These are phyloP conservation scores for Cajanus cajan DNA, from an alignment of 306 rosid species.

Conservation along the genomic window DNA sequence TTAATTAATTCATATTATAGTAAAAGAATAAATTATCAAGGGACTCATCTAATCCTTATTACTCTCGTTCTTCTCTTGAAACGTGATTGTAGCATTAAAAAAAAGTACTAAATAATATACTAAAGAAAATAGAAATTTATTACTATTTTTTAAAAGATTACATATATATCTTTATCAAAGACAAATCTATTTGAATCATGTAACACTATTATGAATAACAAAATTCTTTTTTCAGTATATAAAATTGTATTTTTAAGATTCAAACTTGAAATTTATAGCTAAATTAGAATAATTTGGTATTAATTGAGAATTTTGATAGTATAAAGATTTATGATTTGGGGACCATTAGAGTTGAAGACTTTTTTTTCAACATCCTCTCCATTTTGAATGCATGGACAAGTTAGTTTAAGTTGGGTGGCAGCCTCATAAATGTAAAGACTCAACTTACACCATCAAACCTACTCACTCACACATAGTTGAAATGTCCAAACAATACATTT, in stretches of 20 bases:
- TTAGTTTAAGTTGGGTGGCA: slow-evolving; percentile 41
- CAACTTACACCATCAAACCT: slow-evolving; percentile 39
- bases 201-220: too few species aligned
- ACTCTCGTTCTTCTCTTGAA: background rate
- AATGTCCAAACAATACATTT: slow-evolving; percentile 14
- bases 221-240: too few species aligned
- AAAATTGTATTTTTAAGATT: too few species aligned
- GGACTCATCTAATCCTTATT: background rate
- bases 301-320: too few species aligned
- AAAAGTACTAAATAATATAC: background rate
- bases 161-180: too few species aligned
- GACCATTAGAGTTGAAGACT: slow-evolving; percentile 29
- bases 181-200: too few species aligned
- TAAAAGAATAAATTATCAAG: too few species aligned
- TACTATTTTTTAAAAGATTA: too few species aligned
- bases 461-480: slow-evolving; percentile 28
- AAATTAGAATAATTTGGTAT: too few species aligned
- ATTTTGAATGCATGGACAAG: slow-evolving; percentile 22
- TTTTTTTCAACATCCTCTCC: background rate
- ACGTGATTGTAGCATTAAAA: background rate
- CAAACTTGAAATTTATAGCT: too few species aligned
- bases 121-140: background rate
- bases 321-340: slow-evolving; percentile 22
- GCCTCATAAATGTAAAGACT: slow-evolving; percentile 35
- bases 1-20: background rate